phyloP scores from a whole-genome alignment of 805 yeast genomes.

The Dipodascus albidus region DNA sequence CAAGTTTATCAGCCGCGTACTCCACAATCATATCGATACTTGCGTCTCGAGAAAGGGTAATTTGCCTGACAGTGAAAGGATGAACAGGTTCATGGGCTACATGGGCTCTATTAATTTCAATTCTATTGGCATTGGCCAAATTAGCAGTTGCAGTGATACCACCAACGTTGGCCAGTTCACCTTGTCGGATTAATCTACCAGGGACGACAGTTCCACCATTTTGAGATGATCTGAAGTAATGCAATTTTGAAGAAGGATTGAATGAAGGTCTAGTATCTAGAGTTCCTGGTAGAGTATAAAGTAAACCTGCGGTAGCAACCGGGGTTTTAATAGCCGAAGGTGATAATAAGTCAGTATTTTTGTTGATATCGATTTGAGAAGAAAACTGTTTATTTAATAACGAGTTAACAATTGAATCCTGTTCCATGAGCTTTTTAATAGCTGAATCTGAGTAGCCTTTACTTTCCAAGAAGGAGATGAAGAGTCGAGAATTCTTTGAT shows the following conservation, averaged over 20 bases:
- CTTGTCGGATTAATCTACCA: background rate
- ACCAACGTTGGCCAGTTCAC: background rate
- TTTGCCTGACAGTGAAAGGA: background rate
- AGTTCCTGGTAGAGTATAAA: constrained; percentile 59
- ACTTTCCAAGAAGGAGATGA: background rate
- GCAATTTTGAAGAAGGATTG: background rate
- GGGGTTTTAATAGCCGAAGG: constrained; percentile 3
- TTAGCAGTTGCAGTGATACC: background rate
- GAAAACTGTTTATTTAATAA: background rate
- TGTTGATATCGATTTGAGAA: background rate
- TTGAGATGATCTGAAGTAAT: background rate
- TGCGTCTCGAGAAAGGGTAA: background rate
- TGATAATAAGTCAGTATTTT: too few relatives aligned
- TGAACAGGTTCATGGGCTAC: background rate
- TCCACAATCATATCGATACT: background rate
- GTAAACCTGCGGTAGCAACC: constrained; percentile 65
- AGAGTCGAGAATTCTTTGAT: background rate
- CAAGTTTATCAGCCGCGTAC: background rate
- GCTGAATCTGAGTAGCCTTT: background rate
- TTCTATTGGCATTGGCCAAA: background rate
- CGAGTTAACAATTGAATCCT: background rate
- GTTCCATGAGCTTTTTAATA: background rate
- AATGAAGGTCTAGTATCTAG: constrained; percentile 27
- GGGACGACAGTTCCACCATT: background rate
- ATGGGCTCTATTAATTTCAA: background rate